phyloP scores from a whole-genome alignment of 345 rosid species.

The Acer negundo region DNA sequence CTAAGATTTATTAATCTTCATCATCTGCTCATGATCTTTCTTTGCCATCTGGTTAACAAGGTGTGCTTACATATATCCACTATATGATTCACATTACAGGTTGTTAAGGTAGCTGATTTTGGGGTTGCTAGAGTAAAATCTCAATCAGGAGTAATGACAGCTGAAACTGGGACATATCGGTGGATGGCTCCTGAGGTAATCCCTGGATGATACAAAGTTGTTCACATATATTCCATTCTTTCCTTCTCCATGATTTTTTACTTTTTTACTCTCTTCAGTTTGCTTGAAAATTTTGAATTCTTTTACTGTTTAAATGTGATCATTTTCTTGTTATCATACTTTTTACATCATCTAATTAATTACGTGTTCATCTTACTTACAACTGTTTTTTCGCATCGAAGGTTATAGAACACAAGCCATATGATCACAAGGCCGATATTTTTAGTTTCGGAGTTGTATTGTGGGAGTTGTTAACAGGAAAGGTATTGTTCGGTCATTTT shows the following conservation, averaged over 20 bases:
- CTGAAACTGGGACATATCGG: conserved; percentile 98
- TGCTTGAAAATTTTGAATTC: background rate
- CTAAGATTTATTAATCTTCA: background rate
- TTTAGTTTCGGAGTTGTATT: conserved; percentile 89
- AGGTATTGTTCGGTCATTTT: conserved; percentile 46
- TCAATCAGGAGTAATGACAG: conserved; percentile 98
- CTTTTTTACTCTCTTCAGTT: background rate
- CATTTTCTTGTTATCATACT: background rate
- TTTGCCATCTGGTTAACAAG: background rate
- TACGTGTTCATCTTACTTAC: conserved; percentile 32
- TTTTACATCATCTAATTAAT: conserved; percentile 7
- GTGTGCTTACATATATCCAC: background rate
- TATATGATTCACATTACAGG: conserved; percentile 46
- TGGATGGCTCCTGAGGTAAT: conserved; percentile 99
- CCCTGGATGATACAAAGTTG: background rate
- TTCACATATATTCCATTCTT: background rate
- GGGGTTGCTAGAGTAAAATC: conserved; percentile 95
- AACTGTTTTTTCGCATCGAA: conserved; percentile 41
- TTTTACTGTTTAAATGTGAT: background rate
- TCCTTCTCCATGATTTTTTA: background rate
- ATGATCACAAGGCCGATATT: conserved; percentile 97
- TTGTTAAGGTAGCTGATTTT: conserved; percentile 98
- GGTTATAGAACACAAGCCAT: conserved; percentile 97
- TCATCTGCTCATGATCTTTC: background rate
- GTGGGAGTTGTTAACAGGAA: conserved; percentile 94